These are phyloP conservation scores for Chimonanthus praecox DNA, from an alignment of 164 flowering plant species.

Conservation along the genomic window DNA sequence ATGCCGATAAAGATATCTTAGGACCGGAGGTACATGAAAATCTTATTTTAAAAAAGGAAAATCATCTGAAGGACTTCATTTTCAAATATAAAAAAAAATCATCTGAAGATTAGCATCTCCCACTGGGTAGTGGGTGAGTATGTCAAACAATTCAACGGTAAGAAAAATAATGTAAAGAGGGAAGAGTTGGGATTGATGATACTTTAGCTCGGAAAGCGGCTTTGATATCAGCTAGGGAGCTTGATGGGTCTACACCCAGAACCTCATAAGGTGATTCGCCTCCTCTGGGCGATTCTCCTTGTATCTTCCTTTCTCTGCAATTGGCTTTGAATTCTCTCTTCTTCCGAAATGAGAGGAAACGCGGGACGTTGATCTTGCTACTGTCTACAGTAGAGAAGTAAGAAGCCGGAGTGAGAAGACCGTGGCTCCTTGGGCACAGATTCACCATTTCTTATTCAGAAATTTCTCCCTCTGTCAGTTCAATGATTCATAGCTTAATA, in stretches of 20 bases:
- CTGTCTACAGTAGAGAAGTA: too few relatives aligned
- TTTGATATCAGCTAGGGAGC: conserved; percentile 12
- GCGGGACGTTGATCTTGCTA: too few relatives aligned
- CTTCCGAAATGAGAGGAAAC: too few relatives aligned
- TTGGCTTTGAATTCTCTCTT: background rate
- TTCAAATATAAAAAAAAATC: background rate
- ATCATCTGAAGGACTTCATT: background rate
- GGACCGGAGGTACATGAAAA: background rate
- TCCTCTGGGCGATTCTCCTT: background rate
- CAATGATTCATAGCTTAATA: too few relatives aligned
- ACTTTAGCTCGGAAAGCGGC: conserved; percentile 14
- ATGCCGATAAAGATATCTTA: background rate
- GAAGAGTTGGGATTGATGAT: background rate
- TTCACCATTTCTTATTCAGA: too few relatives aligned
- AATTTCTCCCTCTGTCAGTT: too few relatives aligned
- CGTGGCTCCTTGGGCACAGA: too few relatives aligned
- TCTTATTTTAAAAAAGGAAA: background rate
- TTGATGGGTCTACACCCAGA: conserved; percentile 9
- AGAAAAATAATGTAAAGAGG: background rate
- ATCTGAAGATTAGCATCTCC: too few relatives aligned
- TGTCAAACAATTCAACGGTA: background rate
- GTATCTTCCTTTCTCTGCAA: background rate
- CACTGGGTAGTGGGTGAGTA: too few relatives aligned
- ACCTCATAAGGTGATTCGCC: conserved; percentile 9
- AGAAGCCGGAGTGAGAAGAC: too few relatives aligned